phyloP scores from a whole-genome alignment of 495 filamentous ascomycete genomes.

The Elaphomyces granulatus region DNA sequence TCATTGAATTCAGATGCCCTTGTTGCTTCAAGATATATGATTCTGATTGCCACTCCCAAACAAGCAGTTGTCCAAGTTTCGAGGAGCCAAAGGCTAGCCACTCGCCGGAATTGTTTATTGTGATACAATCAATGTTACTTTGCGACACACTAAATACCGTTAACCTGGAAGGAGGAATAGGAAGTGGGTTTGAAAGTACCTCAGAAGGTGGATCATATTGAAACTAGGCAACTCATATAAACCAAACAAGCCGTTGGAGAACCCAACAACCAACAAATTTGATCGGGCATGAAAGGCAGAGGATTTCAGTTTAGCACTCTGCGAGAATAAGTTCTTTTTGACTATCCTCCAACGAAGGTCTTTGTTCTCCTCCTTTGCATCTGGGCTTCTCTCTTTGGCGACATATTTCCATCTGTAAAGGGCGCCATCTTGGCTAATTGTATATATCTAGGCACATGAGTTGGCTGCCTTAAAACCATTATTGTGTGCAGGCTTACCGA shows the following conservation, averaged over 20 bases:
- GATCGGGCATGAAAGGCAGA: conserved; percentile 75
- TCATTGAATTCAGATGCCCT: conserved; percentile 95
- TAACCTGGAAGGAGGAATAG: background rate
- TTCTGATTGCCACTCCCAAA: conserved; percentile 99
- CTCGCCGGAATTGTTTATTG: conserved; percentile 84
- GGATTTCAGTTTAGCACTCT: conserved; percentile 78
- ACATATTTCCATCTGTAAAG: conserved; percentile 52
- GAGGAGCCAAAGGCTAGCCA: conserved; percentile 98
- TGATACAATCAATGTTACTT: conserved; percentile 85
- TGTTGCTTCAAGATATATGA: conserved; percentile 99
- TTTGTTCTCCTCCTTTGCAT: conserved; percentile 44
- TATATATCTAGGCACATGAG: conserved; percentile 60
- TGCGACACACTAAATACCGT: conserved; percentile 63
- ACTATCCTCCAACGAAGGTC: conserved; percentile 73
- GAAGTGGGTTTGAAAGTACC: conserved; percentile 34
- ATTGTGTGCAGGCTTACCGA: conserved; percentile 26
- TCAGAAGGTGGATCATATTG: conserved; percentile 77
- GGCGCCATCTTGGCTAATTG: conserved; percentile 52
- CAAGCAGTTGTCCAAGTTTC: conserved; percentile 80
- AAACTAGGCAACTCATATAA: conserved; percentile 96
- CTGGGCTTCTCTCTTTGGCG: conserved; percentile 31
- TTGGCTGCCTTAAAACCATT: conserved; percentile 33
- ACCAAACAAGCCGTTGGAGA: conserved; percentile 85
- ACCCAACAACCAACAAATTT: conserved; percentile 79
- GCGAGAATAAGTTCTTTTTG: conserved; percentile 81